Percentiles rank a stretch among this genome's conserved stretches.
Evolutionary conservation across 306 rosid species (phyloP).

Genomic region (Bauhinia variegata): DNA sequence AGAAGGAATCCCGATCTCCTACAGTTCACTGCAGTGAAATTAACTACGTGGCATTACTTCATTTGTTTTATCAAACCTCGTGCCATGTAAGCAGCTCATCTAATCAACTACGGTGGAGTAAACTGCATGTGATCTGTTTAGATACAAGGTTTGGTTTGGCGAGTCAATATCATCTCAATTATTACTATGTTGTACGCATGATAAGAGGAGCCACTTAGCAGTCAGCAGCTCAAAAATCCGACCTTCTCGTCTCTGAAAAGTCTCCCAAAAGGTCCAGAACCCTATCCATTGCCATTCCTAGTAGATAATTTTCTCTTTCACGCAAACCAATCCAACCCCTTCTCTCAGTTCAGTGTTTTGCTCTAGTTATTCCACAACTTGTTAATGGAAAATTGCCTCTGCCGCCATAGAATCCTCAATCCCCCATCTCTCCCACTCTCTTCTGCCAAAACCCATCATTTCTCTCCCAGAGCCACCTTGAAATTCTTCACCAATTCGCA

Average conservation of each 20-base stretch:
- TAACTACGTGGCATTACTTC: too few species aligned
- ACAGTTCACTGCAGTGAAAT: too few species aligned
- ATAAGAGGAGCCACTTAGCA: neutral
- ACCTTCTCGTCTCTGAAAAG: neutral
- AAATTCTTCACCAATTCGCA: slow-evolving; percentile 20
- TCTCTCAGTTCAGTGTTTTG: neutral
- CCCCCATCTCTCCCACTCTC: slow-evolving; percentile 8
- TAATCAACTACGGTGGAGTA: too few species aligned
- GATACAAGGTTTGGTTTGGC: too few species aligned
- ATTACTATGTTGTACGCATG: too few species aligned
- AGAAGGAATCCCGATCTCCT: too few species aligned
- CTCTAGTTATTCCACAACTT: neutral
- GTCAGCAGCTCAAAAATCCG: neutral
- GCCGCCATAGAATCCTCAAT: slow-evolving; percentile 19
- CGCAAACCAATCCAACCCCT: slow-evolving; percentile 1
- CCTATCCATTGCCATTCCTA: slow-evolving; percentile 13
- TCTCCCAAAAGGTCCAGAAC: neutral
- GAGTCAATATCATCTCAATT: too few species aligned
- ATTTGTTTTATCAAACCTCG: too few species aligned
- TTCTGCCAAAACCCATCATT: neutral
- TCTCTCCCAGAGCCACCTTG: slow-evolving; percentile 13
- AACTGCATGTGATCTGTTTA: too few species aligned
- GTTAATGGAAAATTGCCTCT: slow-evolving; percentile 49
- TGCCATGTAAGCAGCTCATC: too few species aligned
- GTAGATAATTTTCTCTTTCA: neutral